Conservation (phyloP, 179 eudicot species). For the Dionaea muscipula region DNA sequence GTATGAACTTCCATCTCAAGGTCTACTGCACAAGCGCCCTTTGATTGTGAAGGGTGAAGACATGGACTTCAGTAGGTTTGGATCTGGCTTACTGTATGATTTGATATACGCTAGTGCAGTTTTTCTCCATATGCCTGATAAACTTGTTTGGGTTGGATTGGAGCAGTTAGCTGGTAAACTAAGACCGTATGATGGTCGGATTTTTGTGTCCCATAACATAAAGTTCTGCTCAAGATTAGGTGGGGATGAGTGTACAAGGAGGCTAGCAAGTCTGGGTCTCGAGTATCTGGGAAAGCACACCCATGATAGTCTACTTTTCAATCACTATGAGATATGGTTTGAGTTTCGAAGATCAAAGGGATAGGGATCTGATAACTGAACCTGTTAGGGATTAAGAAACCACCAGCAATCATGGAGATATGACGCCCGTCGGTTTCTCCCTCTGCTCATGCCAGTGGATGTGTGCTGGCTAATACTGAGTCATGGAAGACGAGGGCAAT, state of each 20-base stretch:
- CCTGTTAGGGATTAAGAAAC: background rate
- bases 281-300: conserved; percentile 78
- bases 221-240: conserved; percentile 91
- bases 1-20: conserved; percentile 95
- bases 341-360: conserved; percentile 59
- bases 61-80: conserved; percentile 82
- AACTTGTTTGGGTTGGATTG: conserved; percentile 87
- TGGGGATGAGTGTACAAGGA: conserved; percentile 71
- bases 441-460: no score
- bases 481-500: no score
- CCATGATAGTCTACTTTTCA: conserved; percentile 88
- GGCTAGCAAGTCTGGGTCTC: conserved; percentile 55
- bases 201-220: conserved; percentile 85
- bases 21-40: conserved; percentile 75
- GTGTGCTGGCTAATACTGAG: no score
- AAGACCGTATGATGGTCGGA: conserved; percentile 66
- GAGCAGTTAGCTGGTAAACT: conserved; percentile 57
- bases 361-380: conserved; percentile 1
- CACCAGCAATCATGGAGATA: no score
- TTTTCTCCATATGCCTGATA: conserved; percentile 90
- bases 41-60: conserved; percentile 81
- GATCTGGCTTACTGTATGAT: conserved; percentile 48
- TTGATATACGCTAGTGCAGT: conserved; percentile 95
- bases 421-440: no score
- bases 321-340: conserved; percentile 94